Evolutionary conservation across 305 asterid genomes (phyloP).

Genomic region (Plantago coronopus): DNA sequence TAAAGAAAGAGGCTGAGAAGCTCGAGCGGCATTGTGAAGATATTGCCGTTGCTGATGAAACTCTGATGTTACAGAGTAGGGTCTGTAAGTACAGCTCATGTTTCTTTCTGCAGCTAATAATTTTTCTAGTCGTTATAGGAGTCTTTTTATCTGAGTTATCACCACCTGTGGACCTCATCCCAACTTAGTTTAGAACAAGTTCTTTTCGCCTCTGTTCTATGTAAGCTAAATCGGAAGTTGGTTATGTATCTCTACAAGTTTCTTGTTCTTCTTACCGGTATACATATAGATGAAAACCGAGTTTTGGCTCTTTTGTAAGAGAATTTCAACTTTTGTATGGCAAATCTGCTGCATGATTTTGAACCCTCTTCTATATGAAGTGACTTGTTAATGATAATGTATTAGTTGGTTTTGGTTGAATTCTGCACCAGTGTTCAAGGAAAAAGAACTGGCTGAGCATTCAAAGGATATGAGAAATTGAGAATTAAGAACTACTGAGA

Average conservation of each 20-base stretch:
- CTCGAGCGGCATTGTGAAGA: constrained; percentile 45
- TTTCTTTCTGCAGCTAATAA: constrained; percentile 48
- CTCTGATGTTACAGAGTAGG: constrained; percentile 39
- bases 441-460: no score
- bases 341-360: constrained; percentile 12
- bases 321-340: constrained; percentile 4
- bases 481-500: no score
- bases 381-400: no score
- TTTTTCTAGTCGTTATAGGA: constrained; percentile 32
- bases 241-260: not conserved
- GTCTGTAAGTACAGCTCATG: constrained; percentile 50
- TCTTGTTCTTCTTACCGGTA: constrained; percentile 23
- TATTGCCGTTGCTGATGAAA: constrained; percentile 37
- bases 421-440: no score
- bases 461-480: no score
- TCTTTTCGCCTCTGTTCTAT: not conserved
- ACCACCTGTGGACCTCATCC: constrained; percentile 42
- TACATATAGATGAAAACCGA: constrained; percentile 26
- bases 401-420: no score
- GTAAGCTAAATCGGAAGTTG: no score
- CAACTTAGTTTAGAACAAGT: constrained; percentile 45
- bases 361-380: no score
- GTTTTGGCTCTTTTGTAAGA: not conserved
- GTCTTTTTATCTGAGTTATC: constrained; percentile 38
- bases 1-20: constrained; percentile 42